Evolutionary conservation across 768 basidiomycete genomes (phyloP).

Genomic region (Russula abietina): DNA sequence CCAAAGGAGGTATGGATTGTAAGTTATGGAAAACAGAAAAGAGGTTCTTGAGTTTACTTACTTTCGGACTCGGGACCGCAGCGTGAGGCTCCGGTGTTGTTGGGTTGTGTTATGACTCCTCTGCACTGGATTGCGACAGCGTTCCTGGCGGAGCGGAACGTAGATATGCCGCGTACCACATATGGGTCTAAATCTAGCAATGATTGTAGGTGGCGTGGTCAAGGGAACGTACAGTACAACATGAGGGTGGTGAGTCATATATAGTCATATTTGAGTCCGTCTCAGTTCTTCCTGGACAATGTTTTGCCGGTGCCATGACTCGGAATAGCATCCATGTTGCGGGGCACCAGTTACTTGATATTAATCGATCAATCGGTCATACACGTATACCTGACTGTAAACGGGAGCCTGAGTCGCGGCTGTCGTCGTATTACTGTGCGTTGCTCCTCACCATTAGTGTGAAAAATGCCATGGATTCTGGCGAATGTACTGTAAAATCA

Average conservation of each 20-base stretch:
- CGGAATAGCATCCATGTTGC: too few species aligned
- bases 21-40: too few species aligned
- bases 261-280: background rate
- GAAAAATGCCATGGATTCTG: too few species aligned
- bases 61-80: background rate
- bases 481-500: too few species aligned
- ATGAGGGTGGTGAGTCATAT: background rate
- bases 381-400: too few species aligned
- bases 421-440: too few species aligned
- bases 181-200: background rate
- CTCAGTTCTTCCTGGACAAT: background rate
- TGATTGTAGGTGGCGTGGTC: background rate
- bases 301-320: background rate
- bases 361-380: too few species aligned
- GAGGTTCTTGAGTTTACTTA: too few species aligned
- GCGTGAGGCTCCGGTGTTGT: background rate
- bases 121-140: background rate
- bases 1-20: background rate
- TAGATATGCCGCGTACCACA: background rate
- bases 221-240: background rate
- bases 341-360: too few species aligned
- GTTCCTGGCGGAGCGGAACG: background rate
- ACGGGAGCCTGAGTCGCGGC: too few species aligned
- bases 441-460: too few species aligned
- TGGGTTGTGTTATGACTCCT: conserved; percentile 2